Base-by-base conservation (phyloP, 1,284 basidiomycete genomes). In the Sutorius eximius region DNA sequence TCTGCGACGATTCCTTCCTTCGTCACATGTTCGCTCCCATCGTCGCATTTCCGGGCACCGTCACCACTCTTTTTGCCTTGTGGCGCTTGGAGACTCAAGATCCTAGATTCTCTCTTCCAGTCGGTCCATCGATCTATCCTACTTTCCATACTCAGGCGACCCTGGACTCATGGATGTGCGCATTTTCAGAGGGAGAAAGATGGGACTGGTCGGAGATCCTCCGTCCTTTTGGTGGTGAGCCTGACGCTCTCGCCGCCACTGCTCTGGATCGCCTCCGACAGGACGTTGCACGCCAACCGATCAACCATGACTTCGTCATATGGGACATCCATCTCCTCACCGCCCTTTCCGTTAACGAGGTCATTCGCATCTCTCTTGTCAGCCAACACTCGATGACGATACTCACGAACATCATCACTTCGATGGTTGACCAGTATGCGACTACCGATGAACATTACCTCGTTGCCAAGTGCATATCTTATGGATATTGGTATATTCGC, bases 321-420 rank as follows among this genome's bases (percentile, higher is more conserved):
- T 71, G 67, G 68, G 67, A 69, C 43, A 64, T 66, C 46, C 66
- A 71, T 49, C 57, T 71, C 22, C 38, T 71, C 42, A 71, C 65
- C 3, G 45, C 52, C 2, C 52, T 71, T 20, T 71, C 66, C 29
- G 22, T 71, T 2, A 68, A 71, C 13, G 54, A 64, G 15, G n/a
- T 52, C 11, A 66, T 70, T 42, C 61, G 66, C 30, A 50, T 57
- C 10, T 48, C 62, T 40, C 47, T 71, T 41, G 62, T 68, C n/a
- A 64, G 55, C 11, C 67, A 63, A 10, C 53, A 47, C 13, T 66
- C 65, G 12, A 58, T 71, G 58, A 37, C 43, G 3, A 37, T 57
- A 29, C 13, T 70, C 3, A 45, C 67, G 20, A 38, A 37, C 24
- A 48, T 69, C 49, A 42, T 71, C 18, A 34, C 16, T 15, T 51